Percentiles rank a stretch among this genome's conserved stretches.
Evolutionary conservation across 2,329 filamentous ascomycete species (phyloP).

Genomic region (Cercospora canescens): DNA sequence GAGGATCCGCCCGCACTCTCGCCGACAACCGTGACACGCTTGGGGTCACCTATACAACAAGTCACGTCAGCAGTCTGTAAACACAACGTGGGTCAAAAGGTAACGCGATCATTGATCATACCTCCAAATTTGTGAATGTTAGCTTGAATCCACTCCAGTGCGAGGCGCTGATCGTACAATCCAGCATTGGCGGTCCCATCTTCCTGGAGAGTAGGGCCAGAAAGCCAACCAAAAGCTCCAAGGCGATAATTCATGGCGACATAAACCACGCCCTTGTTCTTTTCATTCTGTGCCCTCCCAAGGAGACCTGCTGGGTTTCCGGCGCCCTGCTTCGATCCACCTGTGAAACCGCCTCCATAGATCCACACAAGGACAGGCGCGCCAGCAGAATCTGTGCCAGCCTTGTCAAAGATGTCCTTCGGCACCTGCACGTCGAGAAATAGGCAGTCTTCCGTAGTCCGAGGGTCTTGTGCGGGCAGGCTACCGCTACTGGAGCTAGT

Average conservation of each 20-base stretch:
- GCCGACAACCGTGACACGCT: slow-evolving; percentile 44
- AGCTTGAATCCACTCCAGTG: slow-evolving; percentile 56
- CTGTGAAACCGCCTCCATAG: slow-evolving; percentile 50
- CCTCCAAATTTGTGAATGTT: slow-evolving; percentile 53
- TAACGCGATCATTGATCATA: slow-evolving; percentile 36
- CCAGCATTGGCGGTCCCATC: slow-evolving; percentile 51
- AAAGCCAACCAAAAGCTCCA: slow-evolving; percentile 52
- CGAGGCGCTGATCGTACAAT: slow-evolving; percentile 56
- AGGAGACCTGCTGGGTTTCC: slow-evolving; percentile 36
- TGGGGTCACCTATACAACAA: slow-evolving; percentile 48
- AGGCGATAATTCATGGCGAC: slow-evolving; percentile 53
- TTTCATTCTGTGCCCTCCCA: slow-evolving; percentile 42
- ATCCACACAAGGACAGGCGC: slow-evolving; percentile 45
- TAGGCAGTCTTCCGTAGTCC: slow-evolving; percentile 40
- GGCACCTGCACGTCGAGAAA: slow-evolving; percentile 44
- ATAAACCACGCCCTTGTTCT: slow-evolving; percentile 43
- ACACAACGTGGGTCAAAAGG: background rate
- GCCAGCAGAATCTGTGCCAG: slow-evolving; percentile 22
- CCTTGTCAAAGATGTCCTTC: slow-evolving; percentile 33
- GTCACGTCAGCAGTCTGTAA: background rate
- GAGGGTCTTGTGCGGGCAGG: slow-evolving; percentile 28
- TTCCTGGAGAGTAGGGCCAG: slow-evolving; percentile 45
- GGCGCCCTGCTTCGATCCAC: slow-evolving; percentile 39
- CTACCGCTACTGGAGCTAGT: background rate
- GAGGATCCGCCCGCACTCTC: slow-evolving; percentile 56